A percentile compares a stretch with the other conserved stretches of the same genome.
phyloP scores from a whole-genome alignment of 169 alveolate genomes.

The Amoebophrya sp. region DNA sequence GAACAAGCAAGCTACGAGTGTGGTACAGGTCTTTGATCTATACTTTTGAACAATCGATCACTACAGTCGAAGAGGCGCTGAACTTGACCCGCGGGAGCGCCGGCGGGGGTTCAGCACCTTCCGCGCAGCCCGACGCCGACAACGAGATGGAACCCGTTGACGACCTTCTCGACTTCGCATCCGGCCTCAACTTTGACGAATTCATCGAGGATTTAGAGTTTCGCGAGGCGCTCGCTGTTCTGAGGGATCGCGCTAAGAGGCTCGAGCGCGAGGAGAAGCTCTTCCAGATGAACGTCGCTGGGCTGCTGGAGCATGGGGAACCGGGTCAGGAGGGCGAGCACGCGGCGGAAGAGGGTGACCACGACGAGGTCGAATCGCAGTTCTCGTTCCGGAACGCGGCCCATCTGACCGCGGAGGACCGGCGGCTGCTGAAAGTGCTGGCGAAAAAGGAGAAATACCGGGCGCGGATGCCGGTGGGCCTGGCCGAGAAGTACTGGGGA shows the following conservation, averaged over 20 bases:
- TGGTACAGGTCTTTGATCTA: too few relatives aligned
- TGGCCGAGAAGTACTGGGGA: not conserved
- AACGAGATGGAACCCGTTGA: too few relatives aligned
- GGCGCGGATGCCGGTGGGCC: not conserved
- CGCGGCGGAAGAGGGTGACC: too few relatives aligned
- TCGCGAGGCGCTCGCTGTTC: slow-evolving; percentile 2
- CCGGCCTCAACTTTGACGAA: not conserved
- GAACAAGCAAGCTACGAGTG: too few relatives aligned
- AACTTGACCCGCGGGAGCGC: not conserved
- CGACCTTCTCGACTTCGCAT: slow-evolving; percentile 12
- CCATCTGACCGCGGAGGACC: too few relatives aligned
- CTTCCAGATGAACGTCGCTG: not conserved
- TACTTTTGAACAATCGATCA: too few relatives aligned
- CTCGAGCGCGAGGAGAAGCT: not conserved
- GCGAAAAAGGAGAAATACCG: not conserved
- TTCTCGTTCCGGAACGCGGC: too few relatives aligned
- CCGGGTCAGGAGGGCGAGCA: too few relatives aligned
- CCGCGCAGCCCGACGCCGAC: not conserved
- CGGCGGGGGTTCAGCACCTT: not conserved
- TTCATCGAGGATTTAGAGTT: slow-evolving; percentile 12
- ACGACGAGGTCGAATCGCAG: too few relatives aligned
- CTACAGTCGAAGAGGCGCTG: not conserved
- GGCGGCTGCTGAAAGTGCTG: not conserved
- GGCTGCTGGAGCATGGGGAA: too few relatives aligned
- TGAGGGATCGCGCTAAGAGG: not conserved